Evolutionary conservation across 192 early-diverging fungal species (phyloP).

Genomic region (Rhizophagus clarus): DNA sequence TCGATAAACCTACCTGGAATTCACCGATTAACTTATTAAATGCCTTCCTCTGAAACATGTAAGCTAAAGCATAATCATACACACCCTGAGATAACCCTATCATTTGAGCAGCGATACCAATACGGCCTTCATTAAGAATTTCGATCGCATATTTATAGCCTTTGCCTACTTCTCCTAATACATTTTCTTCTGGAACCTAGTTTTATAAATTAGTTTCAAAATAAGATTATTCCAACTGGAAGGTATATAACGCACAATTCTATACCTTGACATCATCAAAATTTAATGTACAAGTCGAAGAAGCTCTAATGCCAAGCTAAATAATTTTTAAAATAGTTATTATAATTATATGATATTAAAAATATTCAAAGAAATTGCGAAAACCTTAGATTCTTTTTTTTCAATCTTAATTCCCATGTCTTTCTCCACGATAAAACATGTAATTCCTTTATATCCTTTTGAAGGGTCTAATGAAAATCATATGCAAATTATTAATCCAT

Average conservation of each 20-base stretch:
- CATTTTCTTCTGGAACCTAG: slow-evolving; percentile 78
- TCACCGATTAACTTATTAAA: slow-evolving; percentile 81
- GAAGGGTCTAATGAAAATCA: slow-evolving; percentile 59
- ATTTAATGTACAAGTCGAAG: slow-evolving; percentile 90
- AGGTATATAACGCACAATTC: no score
- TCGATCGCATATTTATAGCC: slow-evolving; percentile 99
- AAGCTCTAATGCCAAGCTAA: slow-evolving; percentile 91
- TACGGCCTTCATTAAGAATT: slow-evolving; percentile 97
- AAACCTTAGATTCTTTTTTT: slow-evolving; percentile 94
- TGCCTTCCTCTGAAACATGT: slow-evolving; percentile 95
- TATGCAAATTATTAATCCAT: background rate
- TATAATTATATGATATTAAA: background rate
- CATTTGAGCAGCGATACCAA: slow-evolving; percentile 99
- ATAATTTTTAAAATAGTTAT: slow-evolving; percentile 31
- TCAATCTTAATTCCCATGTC: slow-evolving; percentile 88
- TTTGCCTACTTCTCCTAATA: slow-evolving; percentile 92
- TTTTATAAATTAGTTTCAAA: background rate
- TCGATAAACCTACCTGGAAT: slow-evolving; percentile 67
- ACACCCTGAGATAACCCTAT: slow-evolving; percentile 94
- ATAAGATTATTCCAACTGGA: background rate
- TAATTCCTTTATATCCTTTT: slow-evolving; percentile 96
- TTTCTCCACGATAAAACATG: slow-evolving; percentile 95
- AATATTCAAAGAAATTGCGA: background rate
- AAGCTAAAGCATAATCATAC: slow-evolving; percentile 84
- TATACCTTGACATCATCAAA: slow-evolving; percentile 81